These are phyloP conservation scores for Nakaseomyces bracarensis DNA, from an alignment of 1,139 yeast genomes.

Conservation along the genomic window DNA sequence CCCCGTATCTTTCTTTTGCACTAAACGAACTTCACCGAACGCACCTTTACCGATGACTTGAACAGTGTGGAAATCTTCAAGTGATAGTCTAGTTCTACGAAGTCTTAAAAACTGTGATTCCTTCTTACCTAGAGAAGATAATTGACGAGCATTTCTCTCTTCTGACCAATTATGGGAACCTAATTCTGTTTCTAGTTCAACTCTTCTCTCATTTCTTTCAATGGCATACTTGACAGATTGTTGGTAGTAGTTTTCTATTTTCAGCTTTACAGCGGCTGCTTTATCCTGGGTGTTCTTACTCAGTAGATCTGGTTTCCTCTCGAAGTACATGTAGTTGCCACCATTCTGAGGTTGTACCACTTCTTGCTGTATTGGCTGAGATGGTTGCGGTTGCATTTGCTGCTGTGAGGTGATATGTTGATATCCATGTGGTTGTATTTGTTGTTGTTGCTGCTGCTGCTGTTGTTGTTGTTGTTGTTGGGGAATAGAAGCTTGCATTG, in stretches of 20 bases:
- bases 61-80: constrained; percentile 70
- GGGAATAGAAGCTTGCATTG: background rate
- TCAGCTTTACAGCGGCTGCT: constrained; percentile 64
- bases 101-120: constrained; percentile 71
- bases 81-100: constrained; percentile 62
- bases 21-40: constrained; percentile 75
- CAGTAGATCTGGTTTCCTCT: constrained; percentile 75
- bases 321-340: constrained; percentile 58
- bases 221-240: constrained; percentile 74
- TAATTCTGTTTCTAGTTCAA: constrained; percentile 61
- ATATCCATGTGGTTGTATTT: background rate
- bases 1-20: constrained; percentile 76
- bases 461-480: constrained; percentile 14
- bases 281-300: constrained; percentile 61
- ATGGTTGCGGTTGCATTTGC: constrained; percentile 18
- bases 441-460: constrained; percentile 14
- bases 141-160: constrained; percentile 66
- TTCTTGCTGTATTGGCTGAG: constrained; percentile 19
- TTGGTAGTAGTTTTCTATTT: constrained; percentile 65
- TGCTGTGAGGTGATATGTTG: background rate
- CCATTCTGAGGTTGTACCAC: background rate
- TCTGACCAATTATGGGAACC: constrained; percentile 61
- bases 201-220: constrained; percentile 70
- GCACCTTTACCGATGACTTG: constrained; percentile 85
- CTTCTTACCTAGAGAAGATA: constrained; percentile 61